Base-by-base conservation (phyloP, 495 filamentous ascomycete species). In the Arthonia radiata region DNA sequence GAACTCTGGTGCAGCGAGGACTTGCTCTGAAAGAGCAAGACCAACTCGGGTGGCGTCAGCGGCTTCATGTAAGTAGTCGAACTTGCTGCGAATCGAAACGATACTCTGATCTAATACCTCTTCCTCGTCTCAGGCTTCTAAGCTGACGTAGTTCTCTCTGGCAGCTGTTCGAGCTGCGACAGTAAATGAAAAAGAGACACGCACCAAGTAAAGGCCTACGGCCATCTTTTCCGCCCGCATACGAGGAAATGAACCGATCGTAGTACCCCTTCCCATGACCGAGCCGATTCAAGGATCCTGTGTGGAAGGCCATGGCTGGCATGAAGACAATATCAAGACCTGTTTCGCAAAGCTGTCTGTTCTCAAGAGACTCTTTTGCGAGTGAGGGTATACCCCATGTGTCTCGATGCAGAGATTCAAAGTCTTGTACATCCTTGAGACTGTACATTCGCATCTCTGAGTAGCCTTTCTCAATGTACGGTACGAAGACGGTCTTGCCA, bases 241-340 rank as follows among this genome's bases (percentile, higher is more conserved):
- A 89, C 38, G 67, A 63, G 31, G 68, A 57, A 43, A 97, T 48
- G 47, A 89, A 97, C 51, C 64, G 69, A 49, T 97, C 86, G 61
- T 94, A 97, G 49, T 81, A 97, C 24, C 89, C 86, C 55, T 77
- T 91, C 28, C 86, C 86, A 55, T 97, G 89, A 5, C 86, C 86
- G 7, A 93, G 55, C 41, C 86, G 57, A 35, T 69, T 60, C 29
- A 83, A 64, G n/a, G n/a, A n/a, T 17, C 54, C 57, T 8, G 50
- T 40, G 46, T 92, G 83, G 44, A 94, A 97, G 5, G 77, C 86
- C 47, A 94, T 74, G 9, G 86, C 86, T 2, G 86, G 86, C 68
- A 94, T 68, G 13, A 97, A 59, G 28, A 97, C 67, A 32, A 94
- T 41, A 44, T 97, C 81, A 23, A 92, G 47, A 8, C 67, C 63